Conservation (phyloP, 2,329 filamentous ascomycete species). For the Colletotrichum shisoi region DNA sequence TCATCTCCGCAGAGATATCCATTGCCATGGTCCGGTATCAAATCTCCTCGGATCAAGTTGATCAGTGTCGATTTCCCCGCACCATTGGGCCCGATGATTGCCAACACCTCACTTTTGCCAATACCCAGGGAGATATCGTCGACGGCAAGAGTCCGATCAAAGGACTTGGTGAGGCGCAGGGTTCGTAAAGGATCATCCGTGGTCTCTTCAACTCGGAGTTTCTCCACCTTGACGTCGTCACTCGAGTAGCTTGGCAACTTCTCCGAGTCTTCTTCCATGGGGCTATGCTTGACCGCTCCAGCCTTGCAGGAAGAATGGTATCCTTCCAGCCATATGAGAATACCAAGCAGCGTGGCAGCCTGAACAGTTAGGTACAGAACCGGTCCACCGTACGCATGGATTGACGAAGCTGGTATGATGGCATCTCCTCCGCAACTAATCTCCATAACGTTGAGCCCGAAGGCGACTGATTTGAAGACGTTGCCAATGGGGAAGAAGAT, state of each 20-base stretch:
- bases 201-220: conserved; percentile 43
- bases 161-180: conserved; percentile 72
- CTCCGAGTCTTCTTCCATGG: not conserved
- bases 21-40: conserved; percentile 69
- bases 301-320: conserved; percentile 47
- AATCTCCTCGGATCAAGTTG: conserved; percentile 75
- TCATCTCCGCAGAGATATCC: conserved; percentile 62
- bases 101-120: conserved; percentile 73
- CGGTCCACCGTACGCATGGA: conserved; percentile 68
- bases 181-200: conserved; percentile 63
- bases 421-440: not conserved
- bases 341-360: conserved; percentile 63
- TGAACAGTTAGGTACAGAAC: conserved; percentile 74
- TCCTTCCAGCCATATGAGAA: conserved; percentile 73
- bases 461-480: conserved; percentile 3
- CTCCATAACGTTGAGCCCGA: not conserved
- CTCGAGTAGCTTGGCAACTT: not conserved
- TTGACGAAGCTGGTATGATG: not conserved
- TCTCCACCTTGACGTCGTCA: not conserved
- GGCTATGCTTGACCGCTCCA: not conserved
- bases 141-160: conserved; percentile 66
- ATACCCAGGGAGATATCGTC: conserved; percentile 77
- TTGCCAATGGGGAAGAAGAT: conserved; percentile 8
- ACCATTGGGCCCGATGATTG: conserved; percentile 78
- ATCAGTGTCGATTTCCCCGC: conserved; percentile 80